phyloP scores from a whole-genome alignment of 768 basidiomycete species.

The Coprinopsis cinerea region DNA sequence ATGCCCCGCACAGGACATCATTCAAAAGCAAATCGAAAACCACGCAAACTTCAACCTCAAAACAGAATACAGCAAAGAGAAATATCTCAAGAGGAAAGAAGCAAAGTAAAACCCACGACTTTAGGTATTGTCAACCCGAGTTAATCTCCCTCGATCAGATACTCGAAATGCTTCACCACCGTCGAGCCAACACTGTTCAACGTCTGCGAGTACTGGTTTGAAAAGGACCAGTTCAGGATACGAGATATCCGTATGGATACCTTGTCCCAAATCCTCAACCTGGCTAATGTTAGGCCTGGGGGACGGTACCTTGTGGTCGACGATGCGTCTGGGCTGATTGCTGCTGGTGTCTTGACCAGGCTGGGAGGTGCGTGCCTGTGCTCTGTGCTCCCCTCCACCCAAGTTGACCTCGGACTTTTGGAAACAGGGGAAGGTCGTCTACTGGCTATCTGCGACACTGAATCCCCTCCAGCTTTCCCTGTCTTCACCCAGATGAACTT shows the following conservation, averaged over 20 bases:
- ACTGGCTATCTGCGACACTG: slow-evolving; percentile 80
- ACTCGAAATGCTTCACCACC: slow-evolving; percentile 79
- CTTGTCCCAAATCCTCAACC: slow-evolving; percentile 79
- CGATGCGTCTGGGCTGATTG: slow-evolving; percentile 84
- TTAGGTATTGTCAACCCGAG: background rate
- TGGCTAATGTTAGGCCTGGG: slow-evolving; percentile 80
- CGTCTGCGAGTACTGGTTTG: slow-evolving; percentile 85
- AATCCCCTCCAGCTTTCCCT: slow-evolving; percentile 90
- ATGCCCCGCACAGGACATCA: slow-evolving; percentile 70
- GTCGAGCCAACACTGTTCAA: slow-evolving; percentile 86
- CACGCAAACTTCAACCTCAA: slow-evolving; percentile 91
- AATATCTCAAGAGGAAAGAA: slow-evolving; percentile 94
- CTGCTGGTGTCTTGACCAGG: slow-evolving; percentile 78
- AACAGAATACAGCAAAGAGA: slow-evolving; percentile 98
- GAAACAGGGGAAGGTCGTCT: slow-evolving; percentile 83
- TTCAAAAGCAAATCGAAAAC: slow-evolving; percentile 87
- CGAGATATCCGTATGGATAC: slow-evolving; percentile 84
- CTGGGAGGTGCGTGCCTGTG: slow-evolving; percentile 59
- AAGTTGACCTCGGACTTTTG: slow-evolving; percentile 9
- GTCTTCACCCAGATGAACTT: slow-evolving; percentile 86
- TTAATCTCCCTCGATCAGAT: slow-evolving; percentile 41
- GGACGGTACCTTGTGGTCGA: slow-evolving; percentile 89
- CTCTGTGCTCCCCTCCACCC: background rate
- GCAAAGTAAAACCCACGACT: slow-evolving; percentile 78
- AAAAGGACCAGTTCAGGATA: slow-evolving; percentile 74